Evolutionary conservation across 2,329 filamentous ascomycete species (phyloP).

Genomic region (Aspergillus ochraceoroseus): DNA sequence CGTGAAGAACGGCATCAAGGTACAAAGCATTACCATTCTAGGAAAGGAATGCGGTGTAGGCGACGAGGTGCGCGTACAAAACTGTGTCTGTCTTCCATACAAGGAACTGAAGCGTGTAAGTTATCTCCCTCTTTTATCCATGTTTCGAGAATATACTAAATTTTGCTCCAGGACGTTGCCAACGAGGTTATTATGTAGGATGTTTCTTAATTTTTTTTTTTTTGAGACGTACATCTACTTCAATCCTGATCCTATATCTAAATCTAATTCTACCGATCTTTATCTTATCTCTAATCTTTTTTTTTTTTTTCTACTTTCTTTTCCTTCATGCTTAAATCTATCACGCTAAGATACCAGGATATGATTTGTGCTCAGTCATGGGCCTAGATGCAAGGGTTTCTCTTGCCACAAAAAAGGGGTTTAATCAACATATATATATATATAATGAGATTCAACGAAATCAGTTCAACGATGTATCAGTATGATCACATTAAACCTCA

Average conservation of each 20-base stretch:
- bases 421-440: too few relatives aligned
- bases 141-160: slow-evolving; percentile 6
- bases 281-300: too few relatives aligned
- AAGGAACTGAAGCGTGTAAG: slow-evolving; percentile 95
- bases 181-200: slow-evolving; percentile 80
- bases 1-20: slow-evolving; percentile 96
- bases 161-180: slow-evolving; percentile 33
- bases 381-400: too few relatives aligned
- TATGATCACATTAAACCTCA: too few relatives aligned
- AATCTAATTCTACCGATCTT: neutral
- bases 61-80: slow-evolving; percentile 93
- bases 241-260: neutral
- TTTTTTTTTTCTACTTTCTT: too few relatives aligned
- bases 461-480: too few relatives aligned
- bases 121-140: slow-evolving; percentile 21
- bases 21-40: slow-evolving; percentile 95
- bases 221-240: neutral
- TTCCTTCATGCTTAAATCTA: too few relatives aligned
- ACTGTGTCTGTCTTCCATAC: slow-evolving; percentile 94
- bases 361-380: too few relatives aligned
- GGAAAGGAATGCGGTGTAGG: slow-evolving; percentile 93
- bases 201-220: slow-evolving; percentile 1
- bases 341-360: too few relatives aligned
- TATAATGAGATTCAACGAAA: too few relatives aligned
- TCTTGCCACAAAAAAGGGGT: too few relatives aligned